Percentiles rank a stretch among this genome's conserved stretches.
Evolutionary conservation across 2,329 filamentous ascomycete species (phyloP).

Genomic region (Trichothecium roseum): DNA sequence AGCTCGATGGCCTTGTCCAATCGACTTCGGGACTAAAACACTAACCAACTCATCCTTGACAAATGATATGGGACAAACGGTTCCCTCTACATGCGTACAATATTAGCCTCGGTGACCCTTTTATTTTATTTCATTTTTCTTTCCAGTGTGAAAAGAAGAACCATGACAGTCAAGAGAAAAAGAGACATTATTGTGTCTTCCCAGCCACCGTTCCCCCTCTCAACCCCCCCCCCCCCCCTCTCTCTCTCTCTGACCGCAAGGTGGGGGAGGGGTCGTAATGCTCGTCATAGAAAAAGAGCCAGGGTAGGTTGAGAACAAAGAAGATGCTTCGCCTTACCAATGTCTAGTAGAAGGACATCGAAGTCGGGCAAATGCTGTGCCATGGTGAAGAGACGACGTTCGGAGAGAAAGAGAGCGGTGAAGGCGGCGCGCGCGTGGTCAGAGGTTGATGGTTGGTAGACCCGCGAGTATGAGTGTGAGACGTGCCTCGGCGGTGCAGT

Average conservation of each 20-base stretch:
- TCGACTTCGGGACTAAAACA: constrained; percentile 6
- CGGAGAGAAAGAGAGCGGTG: too few species aligned
- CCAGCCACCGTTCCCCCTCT: too few species aligned
- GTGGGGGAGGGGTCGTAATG: background rate
- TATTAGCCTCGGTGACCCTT: constrained; percentile 1
- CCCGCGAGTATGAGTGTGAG: background rate
- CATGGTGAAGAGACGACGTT: constrained; percentile 1
- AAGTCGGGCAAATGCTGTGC: constrained; percentile 4
- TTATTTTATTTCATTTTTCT: background rate
- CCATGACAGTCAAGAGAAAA: background rate
- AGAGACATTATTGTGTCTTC: too few species aligned
- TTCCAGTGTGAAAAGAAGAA: too few species aligned
- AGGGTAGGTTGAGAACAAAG: too few species aligned
- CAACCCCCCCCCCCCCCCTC: too few species aligned
- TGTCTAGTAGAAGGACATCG: constrained; percentile 7
- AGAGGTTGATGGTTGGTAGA: background rate
- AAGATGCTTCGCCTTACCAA: too few species aligned
- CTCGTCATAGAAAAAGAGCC: constrained; percentile 4
- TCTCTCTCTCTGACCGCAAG: background rate
- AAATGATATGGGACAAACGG: constrained; percentile 74
- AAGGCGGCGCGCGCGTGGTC: background rate
- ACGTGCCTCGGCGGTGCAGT: background rate
- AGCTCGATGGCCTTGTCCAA: background rate
- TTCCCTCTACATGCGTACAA: constrained; percentile 51
- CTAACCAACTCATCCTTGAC: constrained; percentile 76